Evolutionary conservation across 208 protist genomes (phyloP), one percentile per base, ranked within the genome.

Genomic region (Zelonia costaricensis): DNA sequence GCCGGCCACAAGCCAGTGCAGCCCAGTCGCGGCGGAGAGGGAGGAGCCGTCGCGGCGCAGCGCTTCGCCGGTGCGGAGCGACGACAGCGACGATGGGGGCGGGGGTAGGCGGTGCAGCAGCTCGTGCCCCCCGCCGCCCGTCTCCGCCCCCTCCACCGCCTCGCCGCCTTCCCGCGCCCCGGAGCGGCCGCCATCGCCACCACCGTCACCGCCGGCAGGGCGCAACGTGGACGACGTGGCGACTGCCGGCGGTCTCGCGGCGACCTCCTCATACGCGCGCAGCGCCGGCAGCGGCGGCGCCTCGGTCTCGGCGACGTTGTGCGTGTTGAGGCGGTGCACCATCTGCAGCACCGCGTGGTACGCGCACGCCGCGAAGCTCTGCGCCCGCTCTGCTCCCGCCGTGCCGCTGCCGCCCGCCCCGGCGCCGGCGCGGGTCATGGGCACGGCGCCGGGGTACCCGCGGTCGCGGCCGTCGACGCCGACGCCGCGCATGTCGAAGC

Each of bases 321-420:
- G 31, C 7, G 35, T 23, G 33, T 65, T 49, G 33, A 78, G 38
- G 10, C 16, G 38, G 10, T 64, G 65, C 57, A 77, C 67, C 28
- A 52, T 28, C 1, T 56, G 30, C 22, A 74, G 64, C 4, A 82
- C 69, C 7, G 62, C 63, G 23, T 71, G 58, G 33, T 68, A 69
- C 20, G 54, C 64, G 70, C 42, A 85, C 28, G 65, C 56, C 40
- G 60, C 74, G 42, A 62, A 78, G 42, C 39, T 76, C 27, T 28
- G 69, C 33, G 46, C 67, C 15, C 63, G 56, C 54, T 59, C 67
- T 18, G 48, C 51, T 35, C 16, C 31, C 3, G 6, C 51, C 15
- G 12, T 23, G 57, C 28, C 1, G 22, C 49, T n/a, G 22, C 25
- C 60, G 15, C 59, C 23, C 40, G 18, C 12, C 2, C 47, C 25